Conservation (phyloP, 1,284 basidiomycete species). For the Irpex rosettiformis region DNA sequence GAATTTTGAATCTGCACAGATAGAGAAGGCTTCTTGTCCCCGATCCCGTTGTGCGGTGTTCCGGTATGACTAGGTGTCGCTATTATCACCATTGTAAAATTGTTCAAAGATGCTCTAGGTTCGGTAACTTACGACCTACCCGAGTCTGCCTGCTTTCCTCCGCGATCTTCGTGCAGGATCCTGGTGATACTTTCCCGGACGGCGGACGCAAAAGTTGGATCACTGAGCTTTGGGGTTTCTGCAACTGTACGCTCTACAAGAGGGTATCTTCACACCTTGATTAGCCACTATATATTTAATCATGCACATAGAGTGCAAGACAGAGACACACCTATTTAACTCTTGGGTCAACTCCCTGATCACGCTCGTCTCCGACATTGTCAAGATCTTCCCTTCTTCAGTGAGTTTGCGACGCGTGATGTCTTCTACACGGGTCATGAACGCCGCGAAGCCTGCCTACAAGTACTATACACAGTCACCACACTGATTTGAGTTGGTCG, state of each 20-base stretch:
- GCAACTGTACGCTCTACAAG: slow-evolving; percentile 61
- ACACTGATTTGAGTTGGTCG: background rate
- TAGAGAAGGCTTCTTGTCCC: background rate
- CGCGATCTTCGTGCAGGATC: slow-evolving; percentile 23
- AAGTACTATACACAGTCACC: background rate
- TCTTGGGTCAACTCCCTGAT: slow-evolving; percentile 66
- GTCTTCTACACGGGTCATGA: slow-evolving; percentile 57
- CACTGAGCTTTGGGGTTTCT: slow-evolving; percentile 49
- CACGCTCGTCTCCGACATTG: slow-evolving; percentile 47
- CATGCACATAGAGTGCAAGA: background rate
- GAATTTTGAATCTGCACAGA: background rate
- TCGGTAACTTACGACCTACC: too few relatives aligned
- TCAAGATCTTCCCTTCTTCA: slow-evolving; percentile 52
- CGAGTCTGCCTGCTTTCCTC: background rate
- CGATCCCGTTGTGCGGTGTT: background rate
- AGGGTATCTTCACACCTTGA: slow-evolving; percentile 38
- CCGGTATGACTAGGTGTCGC: background rate
- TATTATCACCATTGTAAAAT: too few relatives aligned
- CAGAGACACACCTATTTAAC: slow-evolving; percentile 52
- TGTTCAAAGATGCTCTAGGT: too few relatives aligned
- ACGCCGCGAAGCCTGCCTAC: slow-evolving; percentile 48
- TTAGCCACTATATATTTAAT: background rate
- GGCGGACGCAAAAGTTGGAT: slow-evolving; percentile 43
- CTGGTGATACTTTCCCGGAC: slow-evolving; percentile 33
- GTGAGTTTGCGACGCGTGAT: slow-evolving; percentile 54